A percentile compares a stretch with the other conserved stretches of the same genome.
phyloP scores from a whole-genome alignment of 352 stramenopile species.

The Phytophthora capsici region DNA sequence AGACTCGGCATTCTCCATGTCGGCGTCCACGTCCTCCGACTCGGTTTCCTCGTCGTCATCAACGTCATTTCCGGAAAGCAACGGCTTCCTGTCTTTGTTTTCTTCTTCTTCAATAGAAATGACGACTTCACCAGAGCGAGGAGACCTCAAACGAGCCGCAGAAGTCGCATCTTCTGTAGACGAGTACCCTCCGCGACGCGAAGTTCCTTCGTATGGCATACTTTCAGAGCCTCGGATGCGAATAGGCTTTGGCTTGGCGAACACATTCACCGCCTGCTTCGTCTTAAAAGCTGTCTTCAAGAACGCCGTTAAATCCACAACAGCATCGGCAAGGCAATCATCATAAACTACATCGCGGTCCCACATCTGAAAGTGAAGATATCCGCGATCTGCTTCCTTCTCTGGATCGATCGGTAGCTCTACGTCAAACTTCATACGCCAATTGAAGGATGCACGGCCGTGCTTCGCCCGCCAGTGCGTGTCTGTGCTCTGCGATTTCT shows the following conservation, averaged over 20 bases:
- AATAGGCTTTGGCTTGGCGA: slow-evolving; percentile 71
- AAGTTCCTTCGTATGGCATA: slow-evolving; percentile 37
- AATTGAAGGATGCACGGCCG: slow-evolving; percentile 92
- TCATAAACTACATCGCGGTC: slow-evolving; percentile 82
- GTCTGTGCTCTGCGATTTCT: slow-evolving; percentile 84
- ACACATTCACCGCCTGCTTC: slow-evolving; percentile 74
- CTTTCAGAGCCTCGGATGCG: slow-evolving; percentile 46
- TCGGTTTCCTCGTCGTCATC: slow-evolving; percentile 37
- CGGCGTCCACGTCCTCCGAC: slow-evolving; percentile 31
- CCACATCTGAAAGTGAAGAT: slow-evolving; percentile 83
- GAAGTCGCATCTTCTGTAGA: slow-evolving; percentile 34
- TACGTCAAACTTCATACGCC: slow-evolving; percentile 92
- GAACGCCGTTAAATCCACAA: slow-evolving; percentile 69
- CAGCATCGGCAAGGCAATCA: slow-evolving; percentile 77
- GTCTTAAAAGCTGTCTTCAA: slow-evolving; percentile 77
- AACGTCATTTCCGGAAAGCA: slow-evolving; percentile 28
- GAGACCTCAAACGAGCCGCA: slow-evolving; percentile 22
- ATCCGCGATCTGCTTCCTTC: slow-evolving; percentile 70
- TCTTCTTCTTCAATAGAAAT: slow-evolving; percentile 35
- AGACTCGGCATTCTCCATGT: slow-evolving; percentile 71
- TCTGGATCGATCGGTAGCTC: slow-evolving; percentile 77
- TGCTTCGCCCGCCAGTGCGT: slow-evolving; percentile 91
- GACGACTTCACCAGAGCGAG: slow-evolving; percentile 27
- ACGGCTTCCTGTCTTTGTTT: slow-evolving; percentile 25
- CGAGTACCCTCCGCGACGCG: slow-evolving; percentile 28